phyloP scores from a whole-genome alignment of 2,329 filamentous ascomycete genomes.

The Diplocarpon mali region DNA sequence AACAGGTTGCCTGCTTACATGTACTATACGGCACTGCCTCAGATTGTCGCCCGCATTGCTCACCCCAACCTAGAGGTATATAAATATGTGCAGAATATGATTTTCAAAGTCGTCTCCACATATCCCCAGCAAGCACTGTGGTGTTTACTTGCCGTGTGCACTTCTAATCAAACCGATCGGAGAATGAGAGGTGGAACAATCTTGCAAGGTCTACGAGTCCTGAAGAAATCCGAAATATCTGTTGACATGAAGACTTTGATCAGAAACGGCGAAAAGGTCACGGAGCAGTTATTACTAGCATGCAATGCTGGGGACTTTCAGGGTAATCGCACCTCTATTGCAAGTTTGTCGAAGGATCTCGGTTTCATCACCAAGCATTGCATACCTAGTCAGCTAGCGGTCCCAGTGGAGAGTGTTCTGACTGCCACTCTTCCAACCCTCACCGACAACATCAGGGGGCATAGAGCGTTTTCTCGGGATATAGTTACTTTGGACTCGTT shows the following conservation, averaged over 20 bases:
- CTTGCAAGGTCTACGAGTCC: conserved; percentile 36
- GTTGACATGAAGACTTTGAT: conserved; percentile 62
- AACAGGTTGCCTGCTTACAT: conserved; percentile 60
- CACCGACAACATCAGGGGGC: conserved; percentile 61
- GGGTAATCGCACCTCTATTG: conserved; percentile 51
- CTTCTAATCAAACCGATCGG: conserved; percentile 65
- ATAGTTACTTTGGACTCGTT: conserved; percentile 74
- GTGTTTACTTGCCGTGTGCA: conserved; percentile 80
- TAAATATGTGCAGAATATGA: conserved; percentile 64
- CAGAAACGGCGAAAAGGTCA: conserved; percentile 68
- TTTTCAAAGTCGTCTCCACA: conserved; percentile 73
- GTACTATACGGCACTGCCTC: conserved; percentile 74
- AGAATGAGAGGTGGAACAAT: conserved; percentile 41
- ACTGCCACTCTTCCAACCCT: conserved; percentile 68
- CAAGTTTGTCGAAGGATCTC: conserved; percentile 68
- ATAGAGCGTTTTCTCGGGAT: conserved; percentile 80
- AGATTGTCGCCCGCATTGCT: conserved; percentile 91
- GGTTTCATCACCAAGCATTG: conserved; percentile 71
- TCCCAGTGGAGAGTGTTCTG: conserved; percentile 78
- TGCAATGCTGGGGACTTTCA: conserved; percentile 69
- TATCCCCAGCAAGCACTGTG: conserved; percentile 88
- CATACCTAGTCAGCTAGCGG: conserved; percentile 74
- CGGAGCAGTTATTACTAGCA: conserved; percentile 67
- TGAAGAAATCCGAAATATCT: conserved; percentile 33
- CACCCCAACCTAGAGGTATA: conserved; percentile 74